Base-by-base conservation (phyloP, 345 rosid genomes). In the Litchi chinensis region DNA sequence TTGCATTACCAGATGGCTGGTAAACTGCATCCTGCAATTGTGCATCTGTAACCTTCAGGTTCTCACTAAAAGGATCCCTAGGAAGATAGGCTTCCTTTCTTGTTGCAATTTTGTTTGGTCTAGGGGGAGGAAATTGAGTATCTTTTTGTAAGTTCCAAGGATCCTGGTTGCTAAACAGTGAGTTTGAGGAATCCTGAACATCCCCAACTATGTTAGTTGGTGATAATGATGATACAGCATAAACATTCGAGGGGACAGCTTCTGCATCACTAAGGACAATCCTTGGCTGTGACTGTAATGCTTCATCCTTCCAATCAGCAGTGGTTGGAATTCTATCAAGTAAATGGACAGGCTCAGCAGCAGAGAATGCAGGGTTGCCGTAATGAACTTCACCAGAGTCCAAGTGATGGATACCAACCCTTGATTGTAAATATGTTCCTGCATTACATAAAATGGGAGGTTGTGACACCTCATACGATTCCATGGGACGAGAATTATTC, bases 91-190 rank as follows among this genome's bases (percentile, higher is more conserved):
- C 77, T 60, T 87, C 92, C 79, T 75, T 89, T 75, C 79, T 85
- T 40, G 82, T 76, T 18, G 78, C 83, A 83, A 86, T 77, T 83
- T 88, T 90, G 81, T 50, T 79, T 64, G 93, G 94, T 82, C 79
- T 87, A 82, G 92, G 92, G 59, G 91, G 92, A 85, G 83, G 92
- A 69, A 87, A 82, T 52, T 82, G 88, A 78, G 77, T 44, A 75
- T 86, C 93, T 67, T 84, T 85, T 73, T 64, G 85, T 56, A 87
- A 77, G 82, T 85, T 87, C 91, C 90, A 91, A 60, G 92, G 97
- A 81, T 90, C 92, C 85, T 91, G 94, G 82, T 84, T 86, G 82
- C 87, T 86, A 82, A 89, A 92, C 70, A 92, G 82, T 22, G 93
- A 89, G 62, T 87, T 83, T 3, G 94, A 85, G 22, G 87, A 86